Evolutionary conservation across 768 basidiomycete species (phyloP), one percentile per base, ranked within the genome.

Genomic region (Suillus cothurnatus): DNA sequence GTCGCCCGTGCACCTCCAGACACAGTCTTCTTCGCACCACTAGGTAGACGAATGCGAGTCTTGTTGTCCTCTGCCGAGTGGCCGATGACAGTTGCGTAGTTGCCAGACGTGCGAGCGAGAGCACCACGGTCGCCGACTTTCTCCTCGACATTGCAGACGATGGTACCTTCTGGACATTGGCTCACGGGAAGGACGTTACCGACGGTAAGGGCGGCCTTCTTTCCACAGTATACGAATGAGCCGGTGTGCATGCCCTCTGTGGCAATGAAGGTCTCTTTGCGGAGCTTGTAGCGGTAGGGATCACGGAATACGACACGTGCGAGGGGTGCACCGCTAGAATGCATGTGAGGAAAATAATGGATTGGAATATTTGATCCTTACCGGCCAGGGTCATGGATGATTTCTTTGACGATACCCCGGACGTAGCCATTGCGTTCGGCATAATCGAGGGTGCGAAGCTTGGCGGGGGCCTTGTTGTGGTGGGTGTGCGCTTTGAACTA

Each of bases 341-440:
- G 52, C 47, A 61, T 58, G 14, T 41, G 59, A 52, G 21, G n/a
- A 64, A 34, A 14, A n/a, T 19, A 36, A 49, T n/a, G 49, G 9
- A 2, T 14, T 21, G 55, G 12, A 9, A 11, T 52, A 57, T 5
- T 32, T 23, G 19, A 41, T 49, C 78, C 93, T 79, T 77, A 96
- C 95, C 97, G 97, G 79, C 97, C 97, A 76, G 97, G 82, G 81
- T 99, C 97, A 85, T 99, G 97, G 79, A 99, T 97, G 81, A 99
- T 98, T 76, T 99, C 96, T 84, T 97, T 98, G 74, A 99, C 96
- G 69, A 99, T 90, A 76, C 97, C 97, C 64, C 96, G 89, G 71
- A 99, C 84, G 85, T 99, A 99, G 68, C 97, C 97, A 78, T 99
- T 99, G 77, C 93, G 89, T 83, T 99, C 97, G 67, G 97, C 96